Percentiles rank a stretch among this genome's conserved stretches.
phyloP scores from a whole-genome alignment of 1,284 basidiomycete species.

The Ganoderma sinense region DNA sequence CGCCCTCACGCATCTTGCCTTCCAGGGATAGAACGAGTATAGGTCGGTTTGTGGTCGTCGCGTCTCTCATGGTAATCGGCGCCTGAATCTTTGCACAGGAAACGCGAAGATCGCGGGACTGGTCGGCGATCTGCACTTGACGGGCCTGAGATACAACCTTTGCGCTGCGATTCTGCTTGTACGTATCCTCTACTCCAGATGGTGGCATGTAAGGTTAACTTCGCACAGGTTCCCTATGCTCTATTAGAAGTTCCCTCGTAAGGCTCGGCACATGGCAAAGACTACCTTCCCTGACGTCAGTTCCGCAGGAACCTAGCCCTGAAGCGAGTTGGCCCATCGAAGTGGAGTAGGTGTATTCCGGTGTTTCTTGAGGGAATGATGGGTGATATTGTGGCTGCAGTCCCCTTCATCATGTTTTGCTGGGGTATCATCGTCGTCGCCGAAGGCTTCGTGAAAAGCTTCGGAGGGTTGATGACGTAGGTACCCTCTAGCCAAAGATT shows the following conservation, averaged over 20 bases:
- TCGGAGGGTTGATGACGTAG: conserved; percentile 21
- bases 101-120: conserved; percentile 32
- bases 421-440: conserved; percentile 26
- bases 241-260: conserved; percentile 28
- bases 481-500: neutral
- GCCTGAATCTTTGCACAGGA: conserved; percentile 38
- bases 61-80: too few species aligned
- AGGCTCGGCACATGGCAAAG: neutral
- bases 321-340: conserved; percentile 22
- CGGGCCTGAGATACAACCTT: conserved; percentile 29
- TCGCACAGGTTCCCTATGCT: conserved; percentile 24
- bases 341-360: conserved; percentile 21
- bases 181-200: neutral
- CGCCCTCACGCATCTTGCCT: conserved; percentile 43
- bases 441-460: conserved; percentile 29
- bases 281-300: neutral
- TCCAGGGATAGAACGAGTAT: conserved; percentile 71
- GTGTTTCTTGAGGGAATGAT: too few species aligned
- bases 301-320: conserved; percentile 24
- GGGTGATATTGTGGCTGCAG: conserved; percentile 1
- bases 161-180: conserved; percentile 28
- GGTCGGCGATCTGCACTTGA: conserved; percentile 22
- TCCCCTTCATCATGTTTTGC: conserved; percentile 26
- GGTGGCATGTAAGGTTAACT: neutral
- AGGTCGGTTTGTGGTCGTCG: conserved; percentile 54